A percentile compares a stretch with the other conserved stretches of the same genome.
These are phyloP conservation scores for Tricholoma sp. DNA, from an alignment of 768 basidiomycete species.

Conservation along the genomic window DNA sequence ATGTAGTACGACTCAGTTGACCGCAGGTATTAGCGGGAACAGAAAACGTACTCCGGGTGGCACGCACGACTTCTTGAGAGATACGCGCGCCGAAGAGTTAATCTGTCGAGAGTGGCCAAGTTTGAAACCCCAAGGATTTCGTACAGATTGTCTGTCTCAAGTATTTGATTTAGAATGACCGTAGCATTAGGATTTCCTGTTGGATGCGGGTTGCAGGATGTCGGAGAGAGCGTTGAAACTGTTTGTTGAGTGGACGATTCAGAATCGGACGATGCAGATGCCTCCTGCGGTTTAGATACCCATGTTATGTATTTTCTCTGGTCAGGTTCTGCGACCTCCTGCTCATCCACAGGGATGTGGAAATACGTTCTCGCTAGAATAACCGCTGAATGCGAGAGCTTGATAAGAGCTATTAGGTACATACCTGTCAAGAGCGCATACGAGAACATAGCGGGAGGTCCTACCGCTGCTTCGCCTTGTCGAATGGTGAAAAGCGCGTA, in stretches of 20 bases:
- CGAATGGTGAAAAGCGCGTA: not conserved
- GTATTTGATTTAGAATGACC: slow-evolving; percentile 44
- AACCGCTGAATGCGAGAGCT: slow-evolving; percentile 4
- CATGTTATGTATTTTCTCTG: slow-evolving; percentile 46
- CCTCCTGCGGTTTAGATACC: slow-evolving; percentile 33
- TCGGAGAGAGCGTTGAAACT: not conserved
- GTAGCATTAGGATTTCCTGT: slow-evolving; percentile 5
- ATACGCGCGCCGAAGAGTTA: slow-evolving; percentile 69
- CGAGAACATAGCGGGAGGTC: slow-evolving; percentile 32
- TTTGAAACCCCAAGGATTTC: slow-evolving; percentile 62
- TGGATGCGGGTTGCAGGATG: not conserved
- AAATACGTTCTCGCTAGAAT: slow-evolving; percentile 55
- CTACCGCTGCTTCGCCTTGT: not conserved
- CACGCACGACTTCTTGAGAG: slow-evolving; percentile 69
- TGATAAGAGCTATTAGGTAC: not conserved
- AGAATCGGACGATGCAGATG: slow-evolving; percentile 11
- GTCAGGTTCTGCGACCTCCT: slow-evolving; percentile 43
- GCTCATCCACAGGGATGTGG: slow-evolving; percentile 57
- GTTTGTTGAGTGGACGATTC: slow-evolving; percentile 2
- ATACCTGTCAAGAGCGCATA: slow-evolving; percentile 42
- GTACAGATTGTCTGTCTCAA: slow-evolving; percentile 65
- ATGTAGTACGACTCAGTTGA: no score
- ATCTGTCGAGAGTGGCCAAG: slow-evolving; percentile 46
- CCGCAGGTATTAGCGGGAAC: not conserved
- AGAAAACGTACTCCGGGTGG: slow-evolving; percentile 74